Base-by-base conservation (phyloP, 305 asterid species). In the Striga hermonthica region DNA sequence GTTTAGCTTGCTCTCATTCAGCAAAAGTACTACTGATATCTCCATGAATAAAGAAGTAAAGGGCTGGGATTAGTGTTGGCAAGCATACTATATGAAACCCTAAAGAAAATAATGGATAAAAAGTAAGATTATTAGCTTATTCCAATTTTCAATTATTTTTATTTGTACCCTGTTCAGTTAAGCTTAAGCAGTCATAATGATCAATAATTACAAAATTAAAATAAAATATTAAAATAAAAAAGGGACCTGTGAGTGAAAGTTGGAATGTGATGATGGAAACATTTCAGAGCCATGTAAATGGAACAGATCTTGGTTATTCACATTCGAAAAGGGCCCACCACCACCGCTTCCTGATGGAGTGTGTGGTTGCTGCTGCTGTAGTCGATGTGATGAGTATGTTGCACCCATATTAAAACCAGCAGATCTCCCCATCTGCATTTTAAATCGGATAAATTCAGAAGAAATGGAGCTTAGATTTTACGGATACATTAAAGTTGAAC, bases 371-470 rank as follows among this genome's bases (percentile, higher is more conserved):
- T 88, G 98, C 80, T 84, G 97, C 70, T 87, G 99, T 68, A 95
- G 90, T 62, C 98, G 94, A 72, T 86, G 97, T 16, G 99, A 79
- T 50, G 98, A 76, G 77, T 80, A 94, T 50, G 95, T 74, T 67
- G 91, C 89, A 80, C 99, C 99, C 70, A 91, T 74, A 77, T 82
- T 91, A 79, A 85, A 91, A 81, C 99, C 95, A 77, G 95, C 64
- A 66, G 99, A 91, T 64, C 97, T 84, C 57, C 98, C 99, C 90
- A 94, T 87, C 99, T 94, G 85, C 70, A 80, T 57, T 65, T 72
- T 54, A 52, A 71, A 79, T 70, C 48, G 74, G 39, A 63, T 62
- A 72, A 61, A 49, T 69, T 72, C 56, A 74, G 73, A 64, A 70
- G 52, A 58, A 64, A 15, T 36, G 52, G 49, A 22, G 44, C 55